Percentiles rank a stretch among this genome's conserved stretches.
Evolutionary conservation across 2,329 filamentous ascomycete genomes (phyloP).

Genomic region (Microthyrium microscopicum): DNA sequence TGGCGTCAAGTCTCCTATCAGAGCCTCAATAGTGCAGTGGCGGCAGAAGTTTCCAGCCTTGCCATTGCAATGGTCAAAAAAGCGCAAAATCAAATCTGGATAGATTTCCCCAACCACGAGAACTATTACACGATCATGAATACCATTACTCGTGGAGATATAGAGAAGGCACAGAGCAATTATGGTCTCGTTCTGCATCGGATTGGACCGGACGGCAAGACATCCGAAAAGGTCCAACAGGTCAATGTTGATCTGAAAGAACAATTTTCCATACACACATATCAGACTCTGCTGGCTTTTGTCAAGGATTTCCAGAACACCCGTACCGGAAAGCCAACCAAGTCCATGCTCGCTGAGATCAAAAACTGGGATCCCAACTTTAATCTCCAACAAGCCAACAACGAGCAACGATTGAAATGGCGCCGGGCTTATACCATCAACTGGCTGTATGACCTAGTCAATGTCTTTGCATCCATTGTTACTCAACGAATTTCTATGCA

Average conservation of each 20-base stretch:
- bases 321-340: constrained; percentile 30
- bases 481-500: constrained; percentile 21
- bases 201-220: constrained; percentile 9
- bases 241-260: constrained; percentile 25
- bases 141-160: constrained; percentile 23
- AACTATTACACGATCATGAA: constrained; percentile 27
- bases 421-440: constrained; percentile 33
- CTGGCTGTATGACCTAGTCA: constrained; percentile 36
- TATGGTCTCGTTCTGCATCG: constrained; percentile 10
- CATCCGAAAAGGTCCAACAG: constrained; percentile 11
- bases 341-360: constrained; percentile 24
- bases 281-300: constrained; percentile 28
- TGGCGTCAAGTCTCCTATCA: constrained; percentile 31
- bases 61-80: constrained; percentile 27
- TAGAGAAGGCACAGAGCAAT: constrained; percentile 25
- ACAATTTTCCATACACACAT: constrained; percentile 26
- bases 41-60: constrained; percentile 25
- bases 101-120: constrained; percentile 30
- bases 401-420: constrained; percentile 27
- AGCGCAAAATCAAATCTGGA: constrained; percentile 23
- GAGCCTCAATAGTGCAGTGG: constrained; percentile 29
- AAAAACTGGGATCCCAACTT: constrained; percentile 26
- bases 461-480: constrained; percentile 26
- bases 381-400: constrained; percentile 21
- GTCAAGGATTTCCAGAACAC: constrained; percentile 29